Base-by-base conservation (phyloP, 2,329 filamentous ascomycete species). In the Chrysoporthe deuterocubensis region DNA sequence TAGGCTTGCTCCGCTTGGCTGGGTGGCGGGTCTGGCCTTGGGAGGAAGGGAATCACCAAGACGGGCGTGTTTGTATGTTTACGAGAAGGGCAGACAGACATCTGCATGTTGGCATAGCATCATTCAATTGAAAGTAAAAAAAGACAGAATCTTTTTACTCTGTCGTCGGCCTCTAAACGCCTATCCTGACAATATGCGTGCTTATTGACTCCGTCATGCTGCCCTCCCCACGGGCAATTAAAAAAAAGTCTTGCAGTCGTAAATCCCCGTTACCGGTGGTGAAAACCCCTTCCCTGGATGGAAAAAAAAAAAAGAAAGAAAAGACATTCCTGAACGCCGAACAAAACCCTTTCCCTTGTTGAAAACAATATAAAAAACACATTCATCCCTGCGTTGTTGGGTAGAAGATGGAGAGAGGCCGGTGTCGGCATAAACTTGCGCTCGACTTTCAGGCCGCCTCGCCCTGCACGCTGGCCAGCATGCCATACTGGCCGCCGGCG, bases 401-500 rank as follows among this genome's bases (percentile, higher is more conserved):
- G 0, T 2, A 26, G 26, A 26, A 26, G 26, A 26, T 26, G 2
- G 26, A 26, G 26, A 26, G 26, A 26, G 26, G 26, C 48, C 48
- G 21, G 11, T n/a, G 48, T n/a, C n/a, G 48, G 48, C 21, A 32
- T 4, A 21, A 48, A n/a, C 3, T 13, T 52, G 26, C 26, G 26
- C 26, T 26, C 26, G 2, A 26, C 26, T 54, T 32, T 54, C 50
- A 54, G 50, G 50, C 50, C 9, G 50, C 50, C 16, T 48, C 44
- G 16, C n/a, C 44, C 16, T 48, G 44, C 11, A 76, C 75, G 64
- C 85, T 84, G 11, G 84, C 83, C n/a, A 92, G 73, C 34, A 92
- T 80, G 1, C 89, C 91, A 78, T 89, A 97, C 76, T 97, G 94
- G 5, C 94, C 94, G 71, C 95, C 94, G n/a, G 91, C 91, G 56